Base-by-base conservation (phyloP, 495 filamentous ascomycete species). In the Penicillium malachiteum region DNA sequence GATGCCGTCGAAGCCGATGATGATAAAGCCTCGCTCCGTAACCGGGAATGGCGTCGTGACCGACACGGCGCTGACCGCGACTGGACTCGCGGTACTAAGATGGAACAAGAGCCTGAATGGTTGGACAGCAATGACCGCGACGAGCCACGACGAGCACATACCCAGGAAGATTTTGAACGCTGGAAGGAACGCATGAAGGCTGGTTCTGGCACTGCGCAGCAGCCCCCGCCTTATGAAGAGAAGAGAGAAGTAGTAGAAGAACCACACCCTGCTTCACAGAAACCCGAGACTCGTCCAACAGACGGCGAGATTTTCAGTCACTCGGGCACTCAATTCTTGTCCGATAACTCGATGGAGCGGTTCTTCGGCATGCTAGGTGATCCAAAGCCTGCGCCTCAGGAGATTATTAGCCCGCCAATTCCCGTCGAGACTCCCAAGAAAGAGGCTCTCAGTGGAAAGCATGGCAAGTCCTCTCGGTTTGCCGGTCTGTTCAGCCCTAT, bases 101-200 rank as follows among this genome's bases (percentile, higher is more conserved):
- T 82, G 43, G 91, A 94, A 63, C 85, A 86, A 59, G 90, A 96
- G 47, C 90, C 89, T 37, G 91, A 94, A 66, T 92, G 88, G 89
- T 73, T 93, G 71, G 91, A 94, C 67, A 84, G 89, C 52, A 86
- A 85, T 34, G 83, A 84, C 38, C 89, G 87, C 46, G 82, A 87
- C 47, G 86, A 86, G 57, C 68, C 79, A 42, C 83, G 78, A 51
- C 74, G 84, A 52, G 84, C 78, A 14, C 89, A 88, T 65, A 96
- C 89, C 9, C 87, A 89, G 64, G 91, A 95, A 63, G 91, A 97
- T 52, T 97, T 98, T 69, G 87, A 96, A 71, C 87, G 87, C 55
- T 98, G 95, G 84, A 96, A 97, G 74, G 90, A 94, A 59, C 78
- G 75, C 47, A 95, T 96, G 92, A 96, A 93, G 68, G 85, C 86